A percentile compares a stretch with the other conserved stretches of the same genome.
phyloP scores from a whole-genome alignment of 2,329 filamentous ascomycete species.

The Monilinia polystroma region DNA sequence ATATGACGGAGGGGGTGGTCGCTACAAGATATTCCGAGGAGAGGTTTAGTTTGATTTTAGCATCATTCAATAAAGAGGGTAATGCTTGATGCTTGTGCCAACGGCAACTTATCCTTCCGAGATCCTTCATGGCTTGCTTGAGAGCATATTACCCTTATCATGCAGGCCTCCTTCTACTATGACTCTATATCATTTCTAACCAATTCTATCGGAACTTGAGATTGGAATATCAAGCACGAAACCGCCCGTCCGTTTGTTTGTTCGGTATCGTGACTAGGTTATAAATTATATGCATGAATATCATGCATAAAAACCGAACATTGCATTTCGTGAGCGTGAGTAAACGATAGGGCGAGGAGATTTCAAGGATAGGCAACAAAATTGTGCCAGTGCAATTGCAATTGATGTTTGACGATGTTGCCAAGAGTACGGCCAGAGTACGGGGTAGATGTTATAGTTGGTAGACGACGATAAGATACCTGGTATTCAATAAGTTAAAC shows the following conservation, averaged over 20 bases:
- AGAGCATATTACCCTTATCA: neutral
- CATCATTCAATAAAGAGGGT: neutral
- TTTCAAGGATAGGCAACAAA: neutral
- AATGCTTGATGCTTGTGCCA: neutral
- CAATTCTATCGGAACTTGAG: conserved; percentile 2
- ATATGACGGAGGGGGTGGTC: neutral
- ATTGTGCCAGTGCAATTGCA: neutral
- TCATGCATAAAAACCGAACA: neutral
- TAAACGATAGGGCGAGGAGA: neutral
- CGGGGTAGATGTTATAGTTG: neutral
- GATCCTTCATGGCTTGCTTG: neutral
- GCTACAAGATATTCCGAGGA: neutral
- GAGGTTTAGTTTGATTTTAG: neutral
- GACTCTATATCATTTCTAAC: neutral
- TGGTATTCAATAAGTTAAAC: neutral
- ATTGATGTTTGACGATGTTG: conserved; percentile 5
- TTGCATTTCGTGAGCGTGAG: conserved; percentile 1
- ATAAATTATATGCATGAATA: conserved; percentile 4
- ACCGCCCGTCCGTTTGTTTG: conserved; percentile 13
- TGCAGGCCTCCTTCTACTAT: conserved; percentile 12
- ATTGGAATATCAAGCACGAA: conserved; percentile 7
- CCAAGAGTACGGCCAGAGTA: neutral
- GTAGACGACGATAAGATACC: conserved; percentile 1
- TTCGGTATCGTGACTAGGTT: conserved; percentile 14
- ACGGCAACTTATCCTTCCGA: conserved; percentile 5